Evolutionary conservation across 2,329 filamentous ascomycete genomes (phyloP).

Genomic region (Aaosphaeria pasadenensis): DNA sequence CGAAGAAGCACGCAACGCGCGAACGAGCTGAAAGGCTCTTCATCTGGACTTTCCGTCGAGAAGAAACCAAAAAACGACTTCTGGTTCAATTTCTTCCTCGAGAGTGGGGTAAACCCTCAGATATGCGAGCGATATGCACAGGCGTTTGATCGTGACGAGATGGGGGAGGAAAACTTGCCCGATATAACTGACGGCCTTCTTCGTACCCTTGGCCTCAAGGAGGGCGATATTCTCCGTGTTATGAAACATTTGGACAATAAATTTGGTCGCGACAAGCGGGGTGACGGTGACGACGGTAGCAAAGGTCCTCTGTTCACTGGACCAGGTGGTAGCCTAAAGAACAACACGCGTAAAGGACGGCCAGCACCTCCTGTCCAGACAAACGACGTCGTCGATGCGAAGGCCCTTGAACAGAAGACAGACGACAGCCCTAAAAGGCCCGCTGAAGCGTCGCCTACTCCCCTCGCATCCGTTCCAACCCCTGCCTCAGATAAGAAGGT

Average conservation of each 20-base stretch:
- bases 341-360: slow-evolving; percentile 90
- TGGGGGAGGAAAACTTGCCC: slow-evolving; percentile 89
- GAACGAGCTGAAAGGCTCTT: slow-evolving; percentile 30
- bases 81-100: slow-evolving; percentile 98
- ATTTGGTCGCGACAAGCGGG: slow-evolving; percentile 63
- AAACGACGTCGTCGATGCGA: slow-evolving; percentile 82
- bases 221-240: slow-evolving; percentile 94
- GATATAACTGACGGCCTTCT: slow-evolving; percentile 83
- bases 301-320: slow-evolving; percentile 81
- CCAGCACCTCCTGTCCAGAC: slow-evolving; percentile 84
- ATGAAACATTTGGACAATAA: slow-evolving; percentile 85
- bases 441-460: slow-evolving; percentile 48
- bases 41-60: slow-evolving; percentile 62
- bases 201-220: slow-evolving; percentile 85
- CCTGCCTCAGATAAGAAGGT: slow-evolving; percentile 43
- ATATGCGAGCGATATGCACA: slow-evolving; percentile 93
- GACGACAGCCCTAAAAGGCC: slow-evolving; percentile 44
- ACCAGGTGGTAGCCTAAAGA: slow-evolving; percentile 82
- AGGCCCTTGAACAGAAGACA: slow-evolving; percentile 69
- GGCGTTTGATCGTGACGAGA: slow-evolving; percentile 85
- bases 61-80: slow-evolving; percentile 75
- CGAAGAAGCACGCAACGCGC: slow-evolving; percentile 49
- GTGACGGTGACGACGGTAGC: slow-evolving; percentile 50
- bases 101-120: slow-evolving; percentile 85
- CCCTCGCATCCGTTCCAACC: slow-evolving; percentile 48